Evolutionary conservation across 2,329 filamentous ascomycete species (phyloP), one percentile per base, ranked within the genome.

Genomic region (Thielaviopsis punctulata): DNA sequence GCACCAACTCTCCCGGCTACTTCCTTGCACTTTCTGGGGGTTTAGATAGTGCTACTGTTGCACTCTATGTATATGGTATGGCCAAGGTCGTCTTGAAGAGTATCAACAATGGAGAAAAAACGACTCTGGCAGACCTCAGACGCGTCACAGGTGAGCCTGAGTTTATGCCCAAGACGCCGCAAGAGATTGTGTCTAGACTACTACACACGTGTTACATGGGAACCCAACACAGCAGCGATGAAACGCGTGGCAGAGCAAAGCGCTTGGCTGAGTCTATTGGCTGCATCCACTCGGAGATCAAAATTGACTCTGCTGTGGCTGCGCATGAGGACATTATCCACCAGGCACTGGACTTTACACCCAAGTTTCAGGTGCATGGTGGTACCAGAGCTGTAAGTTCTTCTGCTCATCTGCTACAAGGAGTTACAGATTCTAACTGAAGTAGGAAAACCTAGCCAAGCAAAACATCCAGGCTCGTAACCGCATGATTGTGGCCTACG

Each of bases 291-390:
- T 71, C 77, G 3, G 76, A 89, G 60, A 68, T 87, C 45, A 77
- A 87, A 59, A 87, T 90, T 53, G 86, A 90, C 60, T 71, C 72
- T 39, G 69, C 67, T n/a, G 79, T 81, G 43, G 75, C 75, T 6
- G 69, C 76, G 1, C 75, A 81, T 57, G 58, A 63, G 33, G 53
- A 57, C 18, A 59, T 64, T 46, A 57, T 64, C 22, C 52, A 58
- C 8, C 56, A 60, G 27, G 59, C 62, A 2, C 55, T 62, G 1
- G 55, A 59, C 23, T 63, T 63, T 39, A 59, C 60, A 15, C 63
- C 65, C 2, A 61, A 59, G 44, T 67, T 65, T 72, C 75, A 72
- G 56, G 72, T 78, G 12, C 69, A 82, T 51, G 80, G 79, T 7
- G 80, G 80, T 6, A 67, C 65, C 1, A 60, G 62, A 12, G 66